phyloP scores from a whole-genome alignment of 78 protist species.

The Salpingoeca rosetta region DNA sequence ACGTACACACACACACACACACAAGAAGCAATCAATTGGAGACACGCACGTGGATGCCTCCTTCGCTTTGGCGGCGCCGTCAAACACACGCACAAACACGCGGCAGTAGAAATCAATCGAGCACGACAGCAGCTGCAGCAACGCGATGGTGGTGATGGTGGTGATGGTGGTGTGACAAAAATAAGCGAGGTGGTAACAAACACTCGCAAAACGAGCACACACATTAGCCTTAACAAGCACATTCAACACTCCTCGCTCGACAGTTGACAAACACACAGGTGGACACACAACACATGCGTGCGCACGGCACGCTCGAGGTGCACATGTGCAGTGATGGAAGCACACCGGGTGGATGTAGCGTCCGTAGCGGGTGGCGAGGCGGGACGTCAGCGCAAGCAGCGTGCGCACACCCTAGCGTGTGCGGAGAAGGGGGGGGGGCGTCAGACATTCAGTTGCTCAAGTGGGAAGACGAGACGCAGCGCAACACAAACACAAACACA shows the following conservation, averaged over 20 bases:
- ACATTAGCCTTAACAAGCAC: too few species aligned
- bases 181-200: background rate
- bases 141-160: background rate
- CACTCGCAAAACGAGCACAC: too few species aligned
- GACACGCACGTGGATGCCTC: slow-evolving; percentile 10
- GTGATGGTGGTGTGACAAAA: background rate
- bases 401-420: slow-evolving; percentile 64
- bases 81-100: slow-evolving; percentile 80
- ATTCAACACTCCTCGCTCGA: too few species aligned
- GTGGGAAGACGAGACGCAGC: background rate
- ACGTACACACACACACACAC: too few species aligned
- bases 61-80: slow-evolving; percentile 30
- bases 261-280: too few species aligned
- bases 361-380: slow-evolving; percentile 59
- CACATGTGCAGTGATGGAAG: too few species aligned
- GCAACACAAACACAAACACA: background rate
- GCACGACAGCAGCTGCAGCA: slow-evolving; percentile 68
- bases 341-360: slow-evolving; percentile 54
- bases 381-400: slow-evolving; percentile 49
- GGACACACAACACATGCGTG: too few species aligned
- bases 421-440: background rate
- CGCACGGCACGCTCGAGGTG: too few species aligned
- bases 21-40: too few species aligned
- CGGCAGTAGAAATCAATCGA: slow-evolving; percentile 93
- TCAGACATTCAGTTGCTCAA: background rate